Evolutionary conservation across 345 rosid species (phyloP), one percentile per base, ranked within the genome.

Genomic region (Raphanus raphanistrum): DNA sequence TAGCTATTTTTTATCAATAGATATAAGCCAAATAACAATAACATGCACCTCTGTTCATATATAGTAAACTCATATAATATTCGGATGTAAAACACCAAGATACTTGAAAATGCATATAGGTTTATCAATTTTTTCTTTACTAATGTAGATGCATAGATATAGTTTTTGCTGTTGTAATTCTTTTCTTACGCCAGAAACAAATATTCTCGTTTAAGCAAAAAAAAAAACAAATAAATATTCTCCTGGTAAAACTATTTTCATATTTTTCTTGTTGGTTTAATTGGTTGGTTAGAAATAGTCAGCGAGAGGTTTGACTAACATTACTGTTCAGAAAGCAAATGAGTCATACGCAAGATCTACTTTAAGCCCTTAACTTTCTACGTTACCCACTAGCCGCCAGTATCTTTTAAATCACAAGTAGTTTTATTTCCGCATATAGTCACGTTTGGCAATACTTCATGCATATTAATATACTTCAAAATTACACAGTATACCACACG

Each of bases 261-360:
- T 26, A 11, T 5, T 29, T 29, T 43, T 25, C 11, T 7, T 25
- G 16, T 16, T 8, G 2, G 6, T 29, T 12, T 54, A 29, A 68
- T 52, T 31, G 16, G 45, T 10, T 31, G 29, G 16, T 68, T 68
- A 21, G 55, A 36, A 26, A 74, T 58, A 67, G 73, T 60, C 73
- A 41, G 12, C 67, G 48, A 8, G 73, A 59, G 68, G 50, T 29
- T 75, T 75, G 79, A 67, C 73, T 75, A 12, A 15, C 32, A 68
- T 7, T 59, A 76, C 50, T 50, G 33, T 57, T 55, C 36, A 74
- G n/a, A 35, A 36, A 15, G 65, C 32, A 63, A 15, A 8, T 32
- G 27, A 62, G 15, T 63, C 11, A 31, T 36, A 31, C 67, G 48
- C 9, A 64, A 27, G 5, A n/a, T 25, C n/a, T 57, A 52, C 36